phyloP scores from a whole-genome alignment of 2,329 filamentous ascomycete genomes.

The Aulographum hederae region DNA sequence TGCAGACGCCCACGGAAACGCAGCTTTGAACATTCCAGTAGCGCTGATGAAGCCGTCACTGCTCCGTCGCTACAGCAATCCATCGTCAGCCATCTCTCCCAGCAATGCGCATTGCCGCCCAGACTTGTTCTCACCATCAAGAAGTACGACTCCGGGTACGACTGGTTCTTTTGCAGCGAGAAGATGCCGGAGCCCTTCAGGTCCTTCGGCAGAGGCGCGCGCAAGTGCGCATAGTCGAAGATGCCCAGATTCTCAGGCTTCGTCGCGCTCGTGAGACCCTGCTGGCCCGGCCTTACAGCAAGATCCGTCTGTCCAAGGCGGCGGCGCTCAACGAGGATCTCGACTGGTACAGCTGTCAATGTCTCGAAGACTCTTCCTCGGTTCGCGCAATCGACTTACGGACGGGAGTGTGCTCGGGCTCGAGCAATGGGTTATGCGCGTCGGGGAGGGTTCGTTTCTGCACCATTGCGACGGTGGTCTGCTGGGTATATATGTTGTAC shows the following conservation, averaged over 20 bases:
- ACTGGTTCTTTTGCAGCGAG: conserved; percentile 43
- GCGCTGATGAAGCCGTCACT: conserved; percentile 70
- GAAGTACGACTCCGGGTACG: conserved; percentile 78
- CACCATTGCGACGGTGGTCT: conserved; percentile 11
- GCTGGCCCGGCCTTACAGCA: conserved; percentile 58
- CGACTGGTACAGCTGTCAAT: conserved; percentile 19
- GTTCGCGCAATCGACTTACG: conserved; percentile 39
- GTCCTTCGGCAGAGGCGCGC: conserved; percentile 80
- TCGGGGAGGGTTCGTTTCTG: conserved; percentile 34
- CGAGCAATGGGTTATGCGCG: conserved; percentile 47
- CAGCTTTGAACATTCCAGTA: conserved; percentile 85
- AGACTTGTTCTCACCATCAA: conserved; percentile 47
- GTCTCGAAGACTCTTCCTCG: no score
- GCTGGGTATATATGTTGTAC: no score
- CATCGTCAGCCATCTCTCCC: no score
- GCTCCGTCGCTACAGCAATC: conserved; percentile 47
- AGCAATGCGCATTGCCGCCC: no score
- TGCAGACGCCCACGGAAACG: conserved; percentile 59
- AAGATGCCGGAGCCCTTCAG: conserved; percentile 82
- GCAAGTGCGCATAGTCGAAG: conserved; percentile 92
- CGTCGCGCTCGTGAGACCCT: conserved; percentile 51
- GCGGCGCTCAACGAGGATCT: conserved; percentile 56
- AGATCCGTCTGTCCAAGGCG: conserved; percentile 87
- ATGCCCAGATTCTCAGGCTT: conserved; percentile 58
- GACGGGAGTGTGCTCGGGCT: conserved; percentile 38